Conservation (phyloP, 176 grass and related monocot genomes). For the Bothriochloa decipiens region DNA sequence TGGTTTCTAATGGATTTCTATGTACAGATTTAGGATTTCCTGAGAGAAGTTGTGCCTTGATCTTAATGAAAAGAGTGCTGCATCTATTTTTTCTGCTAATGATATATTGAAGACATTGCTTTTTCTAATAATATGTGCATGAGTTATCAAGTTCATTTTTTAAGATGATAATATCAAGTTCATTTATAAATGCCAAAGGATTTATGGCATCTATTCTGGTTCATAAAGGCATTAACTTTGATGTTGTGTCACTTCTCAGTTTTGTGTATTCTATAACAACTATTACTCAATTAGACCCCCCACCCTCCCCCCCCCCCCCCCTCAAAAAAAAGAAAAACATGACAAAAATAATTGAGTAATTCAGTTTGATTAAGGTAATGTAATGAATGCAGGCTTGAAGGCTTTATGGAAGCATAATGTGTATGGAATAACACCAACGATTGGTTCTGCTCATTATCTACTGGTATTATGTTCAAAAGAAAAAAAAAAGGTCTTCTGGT, state of each 20-base stretch:
- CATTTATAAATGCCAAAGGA: slow-evolving; percentile 19
- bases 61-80: slow-evolving; percentile 2
- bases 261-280: neutral
- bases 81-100: neutral
- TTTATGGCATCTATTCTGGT: slow-evolving; percentile 2
- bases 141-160: slow-evolving; percentile 2
- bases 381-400: slow-evolving; percentile 68
- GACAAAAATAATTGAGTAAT: too few relatives aligned
- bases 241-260: slow-evolving; percentile 1
- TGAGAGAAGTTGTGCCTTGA: slow-evolving; percentile 22
- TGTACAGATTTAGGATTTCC: slow-evolving; percentile 18
- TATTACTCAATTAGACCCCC: neutral
- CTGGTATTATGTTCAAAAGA: slow-evolving; percentile 55
- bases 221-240: slow-evolving; percentile 3
- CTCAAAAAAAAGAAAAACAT: too few relatives aligned
- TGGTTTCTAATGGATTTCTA: neutral
- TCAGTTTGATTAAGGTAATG: slow-evolving; percentile 4
- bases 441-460: slow-evolving; percentile 98
- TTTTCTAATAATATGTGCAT: neutral
- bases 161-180: slow-evolving; percentile 10
- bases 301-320: neutral
- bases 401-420: slow-evolving; percentile 92
- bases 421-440: slow-evolving; percentile 88
- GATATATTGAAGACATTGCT: neutral
- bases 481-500: neutral